phyloP scores from a whole-genome alignment of 2,329 filamentous ascomycete genomes.

The Clarireedia homoeocarpa region DNA sequence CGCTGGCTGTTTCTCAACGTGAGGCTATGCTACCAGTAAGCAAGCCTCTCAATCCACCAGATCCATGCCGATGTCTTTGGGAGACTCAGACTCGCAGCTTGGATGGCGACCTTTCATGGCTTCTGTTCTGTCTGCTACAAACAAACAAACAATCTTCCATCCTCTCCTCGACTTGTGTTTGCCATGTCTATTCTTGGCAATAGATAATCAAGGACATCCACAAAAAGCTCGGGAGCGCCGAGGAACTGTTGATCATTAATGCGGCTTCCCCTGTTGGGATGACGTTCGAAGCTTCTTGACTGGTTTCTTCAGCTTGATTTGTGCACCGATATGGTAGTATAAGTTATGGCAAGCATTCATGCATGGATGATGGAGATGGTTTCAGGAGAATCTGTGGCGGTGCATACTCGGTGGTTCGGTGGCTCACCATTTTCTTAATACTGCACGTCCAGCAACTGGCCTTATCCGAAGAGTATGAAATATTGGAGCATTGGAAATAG shows the following conservation, averaged over 20 bases:
- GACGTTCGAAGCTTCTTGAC: neutral
- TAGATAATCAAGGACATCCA: too few relatives aligned
- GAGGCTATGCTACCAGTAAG: too few relatives aligned
- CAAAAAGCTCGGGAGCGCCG: neutral
- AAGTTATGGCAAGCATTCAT: neutral
- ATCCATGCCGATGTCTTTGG: too few relatives aligned
- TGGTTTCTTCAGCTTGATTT: slow-evolving; percentile 6
- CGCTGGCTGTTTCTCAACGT: too few relatives aligned
- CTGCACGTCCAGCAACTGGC: neutral
- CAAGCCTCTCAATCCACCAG: too few relatives aligned
- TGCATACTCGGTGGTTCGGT: neutral
- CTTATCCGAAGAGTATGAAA: neutral
- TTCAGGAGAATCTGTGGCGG: neutral
- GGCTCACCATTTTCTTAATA: neutral
- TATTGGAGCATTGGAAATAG: neutral
- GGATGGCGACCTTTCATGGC: too few relatives aligned
- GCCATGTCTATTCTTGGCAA: too few relatives aligned
- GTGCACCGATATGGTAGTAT: neutral
- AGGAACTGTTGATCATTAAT: neutral
- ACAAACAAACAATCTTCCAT: too few relatives aligned
- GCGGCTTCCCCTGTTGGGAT: neutral
- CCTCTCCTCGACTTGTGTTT: too few relatives aligned
- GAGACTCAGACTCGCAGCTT: too few relatives aligned
- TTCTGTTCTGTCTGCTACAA: too few relatives aligned
- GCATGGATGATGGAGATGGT: too few relatives aligned